Conservation (phyloP, 495 filamentous ascomycete genomes). For the Immersiella caudata region DNA sequence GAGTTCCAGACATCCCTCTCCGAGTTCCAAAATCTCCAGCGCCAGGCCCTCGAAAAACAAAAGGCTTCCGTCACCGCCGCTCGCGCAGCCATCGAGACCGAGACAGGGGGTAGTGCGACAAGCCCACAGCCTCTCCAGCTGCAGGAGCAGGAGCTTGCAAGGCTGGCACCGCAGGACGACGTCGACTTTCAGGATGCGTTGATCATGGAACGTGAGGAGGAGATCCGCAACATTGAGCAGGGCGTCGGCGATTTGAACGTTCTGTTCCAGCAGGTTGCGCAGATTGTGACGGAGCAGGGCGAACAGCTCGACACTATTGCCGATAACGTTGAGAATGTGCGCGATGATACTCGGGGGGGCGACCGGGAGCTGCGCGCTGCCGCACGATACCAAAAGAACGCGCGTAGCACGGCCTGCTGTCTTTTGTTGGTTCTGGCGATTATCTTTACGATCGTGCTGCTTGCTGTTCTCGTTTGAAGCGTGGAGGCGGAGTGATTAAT, state of each 20-base stretch:
- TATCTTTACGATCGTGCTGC: slow-evolving; percentile 82
- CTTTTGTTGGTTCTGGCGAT: slow-evolving; percentile 88
- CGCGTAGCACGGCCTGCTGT: slow-evolving; percentile 88
- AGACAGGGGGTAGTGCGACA: slow-evolving; percentile 35
- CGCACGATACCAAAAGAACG: slow-evolving; percentile 88
- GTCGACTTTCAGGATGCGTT: slow-evolving; percentile 97
- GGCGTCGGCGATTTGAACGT: slow-evolving; percentile 94
- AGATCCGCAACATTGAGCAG: slow-evolving; percentile 97
- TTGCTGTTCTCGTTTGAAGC: slow-evolving; percentile 74
- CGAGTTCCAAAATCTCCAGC: slow-evolving; percentile 90
- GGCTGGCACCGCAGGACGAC: slow-evolving; percentile 87
- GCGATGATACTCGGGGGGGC: slow-evolving; percentile 78
- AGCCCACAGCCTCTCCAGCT: slow-evolving; percentile 57
- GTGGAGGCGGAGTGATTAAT: not conserved
- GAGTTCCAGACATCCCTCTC: slow-evolving; percentile 85
- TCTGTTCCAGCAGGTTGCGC: slow-evolving; percentile 92
- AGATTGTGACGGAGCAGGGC: slow-evolving; percentile 94
- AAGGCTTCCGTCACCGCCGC: slow-evolving; percentile 81
- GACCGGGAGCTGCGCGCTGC: slow-evolving; percentile 82
- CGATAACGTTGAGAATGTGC: slow-evolving; percentile 80
- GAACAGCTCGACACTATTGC: slow-evolving; percentile 85
- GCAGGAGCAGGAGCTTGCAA: slow-evolving; percentile 76
- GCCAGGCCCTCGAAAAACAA: slow-evolving; percentile 87
- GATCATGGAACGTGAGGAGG: slow-evolving; percentile 91
- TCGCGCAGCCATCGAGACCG: slow-evolving; percentile 62